Base-by-base conservation (phyloP, 2,329 filamentous ascomycete species). In the Phyllachora maydis region DNA sequence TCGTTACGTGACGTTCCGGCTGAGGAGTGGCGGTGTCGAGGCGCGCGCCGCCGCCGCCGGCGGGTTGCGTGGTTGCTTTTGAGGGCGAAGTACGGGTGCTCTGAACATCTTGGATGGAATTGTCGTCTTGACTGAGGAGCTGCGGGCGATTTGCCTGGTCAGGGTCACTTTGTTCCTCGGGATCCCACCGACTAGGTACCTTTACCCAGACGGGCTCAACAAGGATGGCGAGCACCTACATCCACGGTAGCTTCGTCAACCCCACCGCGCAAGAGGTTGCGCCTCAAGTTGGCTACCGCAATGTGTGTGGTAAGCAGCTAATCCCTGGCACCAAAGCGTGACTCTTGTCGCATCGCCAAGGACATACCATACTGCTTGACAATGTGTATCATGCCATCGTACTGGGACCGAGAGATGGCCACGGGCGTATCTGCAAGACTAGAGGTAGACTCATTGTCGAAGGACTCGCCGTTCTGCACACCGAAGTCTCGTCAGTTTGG, bases 301-400 rank as follows among this genome's bases (percentile, higher is more conserved):
- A 26, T 19, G 23, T 32, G 27, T 13, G 9, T 16, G 16, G 21
- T 17, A 9, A 21, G 11, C 11, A 33, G 18, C 12, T 14, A n/a
- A 17, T 13, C 12, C 11, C 20, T 13, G 8, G 20, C n/a, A 11
- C n/a, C 12, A 20, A 11, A 20, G 6, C 7, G 6, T 11, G n/a
- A 9, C 19, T 6, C 7, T 20, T 6, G 19, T 20, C n/a, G n/a
- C n/a, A n/a, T n/a, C n/a, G n/a, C 19, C 12, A 14, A 10, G 13
- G 19, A 27, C 32, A 23, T 54, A 71, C 66, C 49, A 37, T 67
- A 71, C 41, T 69, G 56, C 28, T 47, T 51, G 23, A n/a, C n/a
- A n/a, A n/a, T n/a, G n/a, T n/a, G n/a, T n/a, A n/a, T n/a, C n/a
- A n/a, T n/a, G n/a, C n/a, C n/a, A n/a, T n/a, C n/a, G n/a, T n/a